Conservation (phyloP, 805 yeast species). For the Millerozyma acaciae region DNA sequence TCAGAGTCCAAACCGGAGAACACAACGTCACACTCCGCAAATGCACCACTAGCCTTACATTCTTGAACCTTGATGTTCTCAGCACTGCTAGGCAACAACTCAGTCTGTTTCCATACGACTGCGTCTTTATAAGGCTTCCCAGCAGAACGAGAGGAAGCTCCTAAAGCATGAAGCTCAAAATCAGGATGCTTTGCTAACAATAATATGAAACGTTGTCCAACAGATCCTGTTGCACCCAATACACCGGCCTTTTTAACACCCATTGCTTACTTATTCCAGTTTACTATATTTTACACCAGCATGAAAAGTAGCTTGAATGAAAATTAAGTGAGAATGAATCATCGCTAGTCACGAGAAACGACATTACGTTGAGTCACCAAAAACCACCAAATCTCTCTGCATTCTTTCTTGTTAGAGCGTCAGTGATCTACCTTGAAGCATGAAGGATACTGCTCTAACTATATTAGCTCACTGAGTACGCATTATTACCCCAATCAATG, state of each 20-base stretch:
- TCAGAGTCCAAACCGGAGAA: constrained; percentile 94
- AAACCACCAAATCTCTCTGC: too few species aligned
- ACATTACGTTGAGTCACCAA: too few species aligned
- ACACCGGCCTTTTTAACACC: constrained; percentile 68
- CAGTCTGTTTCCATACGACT: constrained; percentile 91
- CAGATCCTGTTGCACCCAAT: constrained; percentile 96
- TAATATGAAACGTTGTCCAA: constrained; percentile 92
- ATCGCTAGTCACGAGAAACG: too few species aligned
- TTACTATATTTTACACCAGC: too few species aligned
- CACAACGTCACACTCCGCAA: constrained; percentile 88
- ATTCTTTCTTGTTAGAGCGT: too few species aligned
- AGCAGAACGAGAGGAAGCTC: constrained; percentile 93
- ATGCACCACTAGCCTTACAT: constrained; percentile 67
- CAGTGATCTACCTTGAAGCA: too few species aligned
- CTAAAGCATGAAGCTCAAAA: constrained; percentile 77
- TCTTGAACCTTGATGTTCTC: constrained; percentile 64
- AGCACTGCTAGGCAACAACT: constrained; percentile 67
- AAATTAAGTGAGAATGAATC: too few species aligned
- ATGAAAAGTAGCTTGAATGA: constrained; percentile 1
- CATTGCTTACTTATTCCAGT: constrained; percentile 12
- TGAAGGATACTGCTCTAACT: too few species aligned
- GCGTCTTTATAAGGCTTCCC: constrained; percentile 86
- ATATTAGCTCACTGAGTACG: too few species aligned
- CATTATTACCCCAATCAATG: too few species aligned
- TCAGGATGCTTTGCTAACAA: constrained; percentile 84